A percentile compares a stretch with the other conserved stretches of the same genome.
Evolutionary conservation across 495 filamentous ascomycete species (phyloP).

Genomic region (Symbiotaphrina buchneri): DNA sequence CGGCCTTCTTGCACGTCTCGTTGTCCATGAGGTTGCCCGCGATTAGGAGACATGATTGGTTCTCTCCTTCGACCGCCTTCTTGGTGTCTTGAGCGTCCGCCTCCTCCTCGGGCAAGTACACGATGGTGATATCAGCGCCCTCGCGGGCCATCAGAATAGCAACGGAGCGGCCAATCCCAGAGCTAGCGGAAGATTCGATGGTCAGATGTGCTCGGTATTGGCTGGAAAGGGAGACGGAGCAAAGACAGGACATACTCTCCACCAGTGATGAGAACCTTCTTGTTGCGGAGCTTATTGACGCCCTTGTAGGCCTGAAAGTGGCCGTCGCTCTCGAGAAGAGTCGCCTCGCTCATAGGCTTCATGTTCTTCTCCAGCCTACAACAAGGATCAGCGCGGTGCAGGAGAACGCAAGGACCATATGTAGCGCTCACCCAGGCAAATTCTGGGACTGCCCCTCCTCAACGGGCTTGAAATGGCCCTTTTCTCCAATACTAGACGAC

Average conservation of each 20-base stretch:
- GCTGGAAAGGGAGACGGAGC: background rate
- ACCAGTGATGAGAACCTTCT: slow-evolving; percentile 29
- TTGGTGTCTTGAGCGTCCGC: slow-evolving; percentile 29
- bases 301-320: slow-evolving; percentile 21
- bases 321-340: slow-evolving; percentile 12
- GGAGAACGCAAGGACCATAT: background rate
- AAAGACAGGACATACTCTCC: slow-evolving; percentile 21
- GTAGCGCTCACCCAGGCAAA: slow-evolving; percentile 1
- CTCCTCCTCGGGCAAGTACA: slow-evolving; percentile 29
- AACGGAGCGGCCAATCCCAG: slow-evolving; percentile 28
- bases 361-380: slow-evolving; percentile 5
- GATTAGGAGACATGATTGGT: slow-evolving; percentile 20
- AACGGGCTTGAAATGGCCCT: slow-evolving; percentile 2
- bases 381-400: background rate
- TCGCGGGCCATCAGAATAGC: slow-evolving; percentile 33
- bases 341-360: slow-evolving; percentile 11
- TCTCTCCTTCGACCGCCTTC: slow-evolving; percentile 22
- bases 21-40: slow-evolving; percentile 23
- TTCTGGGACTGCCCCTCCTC: background rate
- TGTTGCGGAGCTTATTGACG: slow-evolving; percentile 23
- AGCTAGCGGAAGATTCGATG: slow-evolving; percentile 10
- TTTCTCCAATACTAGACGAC: slow-evolving; percentile 1
- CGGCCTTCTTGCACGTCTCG: slow-evolving; percentile 19
- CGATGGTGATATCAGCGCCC: slow-evolving; percentile 29
- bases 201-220: no score